Base-by-base conservation (phyloP, 805 yeast species). In the Kluyveromyces aestuarii region DNA sequence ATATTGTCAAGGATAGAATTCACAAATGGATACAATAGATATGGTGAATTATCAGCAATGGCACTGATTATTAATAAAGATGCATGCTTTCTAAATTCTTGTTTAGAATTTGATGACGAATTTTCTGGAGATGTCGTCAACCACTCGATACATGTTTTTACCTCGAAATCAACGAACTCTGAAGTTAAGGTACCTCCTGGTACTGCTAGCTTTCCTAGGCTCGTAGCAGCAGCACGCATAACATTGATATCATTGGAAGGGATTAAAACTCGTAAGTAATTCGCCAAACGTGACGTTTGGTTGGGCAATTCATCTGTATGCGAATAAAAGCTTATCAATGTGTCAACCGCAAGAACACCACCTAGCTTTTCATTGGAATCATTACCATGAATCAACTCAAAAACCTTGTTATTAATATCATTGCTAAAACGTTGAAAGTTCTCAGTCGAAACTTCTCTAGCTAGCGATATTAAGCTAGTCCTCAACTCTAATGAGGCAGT, bases 121-220 rank as follows among this genome's bases (percentile, higher is more conserved):
- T 57, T 61, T 51, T 66, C 70, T 13, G 68, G 65, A 11, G 66
- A 58, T n/a, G 84, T 75, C 35, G 87, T 86, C 21, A 91, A 75
- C 91, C 96, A 84, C 65, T 93, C 99, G 45, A 91, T 74, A 38
- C 96, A 87, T 44, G 86, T 75, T 60, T 84, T 87, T 8, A 93
- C 93, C 64, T 91, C 96, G 57, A 80, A 85, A 52, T 91, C 97
- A 27, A 93, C 96, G 63, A 91, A 84, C 45, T 89, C 96, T 0
- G 95, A 89, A 0, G 96, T 87, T 47, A 89, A 68, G 1, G 95
- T 81, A 0, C 95, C 93, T 27, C 96, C 96, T 0, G 95, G 91
- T 6, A 82, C 79, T 0, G 97, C 95, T 55, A 91, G 72, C 59
- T 84, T 84, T 11, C 98, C 99, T 53, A 93, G 72, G 0, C 96